Evolutionary conservation across 768 basidiomycete genomes (phyloP).

Genomic region (Mycena olivaceomarginata): DNA sequence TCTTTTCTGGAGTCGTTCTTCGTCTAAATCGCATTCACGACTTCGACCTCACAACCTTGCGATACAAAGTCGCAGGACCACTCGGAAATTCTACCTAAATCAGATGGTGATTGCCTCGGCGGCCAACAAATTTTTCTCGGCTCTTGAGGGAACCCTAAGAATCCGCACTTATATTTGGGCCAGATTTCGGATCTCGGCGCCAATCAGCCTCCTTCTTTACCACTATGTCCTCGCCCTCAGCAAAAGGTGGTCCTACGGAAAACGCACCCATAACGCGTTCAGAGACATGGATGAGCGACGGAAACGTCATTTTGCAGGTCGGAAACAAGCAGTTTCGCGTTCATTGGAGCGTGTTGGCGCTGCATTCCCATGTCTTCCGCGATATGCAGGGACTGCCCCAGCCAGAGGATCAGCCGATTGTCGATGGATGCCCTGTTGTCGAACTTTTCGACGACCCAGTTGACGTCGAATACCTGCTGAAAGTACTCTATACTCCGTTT

Average conservation of each 20-base stretch:
- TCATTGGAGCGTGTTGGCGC: conserved; percentile 28
- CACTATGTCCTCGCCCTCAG: background rate
- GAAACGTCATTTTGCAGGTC: conserved; percentile 17
- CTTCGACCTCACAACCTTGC: no score
- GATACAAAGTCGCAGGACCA: no score
- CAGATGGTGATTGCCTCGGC: no score
- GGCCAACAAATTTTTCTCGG: no score
- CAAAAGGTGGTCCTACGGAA: background rate
- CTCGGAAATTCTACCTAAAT: no score
- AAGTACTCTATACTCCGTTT: background rate
- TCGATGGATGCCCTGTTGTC: conserved; percentile 20
- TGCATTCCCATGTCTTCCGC: conserved; percentile 23
- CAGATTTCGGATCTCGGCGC: no score
- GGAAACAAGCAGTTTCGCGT: conserved; percentile 25
- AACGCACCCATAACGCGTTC: background rate
- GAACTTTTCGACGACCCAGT: background rate
- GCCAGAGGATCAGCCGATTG: background rate
- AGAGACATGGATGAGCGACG: background rate
- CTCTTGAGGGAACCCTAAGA: no score
- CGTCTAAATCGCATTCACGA: no score
- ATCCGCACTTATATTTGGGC: no score
- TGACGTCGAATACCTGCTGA: conserved; percentile 1
- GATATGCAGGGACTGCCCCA: conserved; percentile 30
- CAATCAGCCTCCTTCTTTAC: no score
- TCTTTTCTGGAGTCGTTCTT: no score